A percentile compares a stretch with the other conserved stretches of the same genome.
Evolutionary conservation across 2,329 filamentous ascomycete genomes (phyloP).

Genomic region (Akanthomyces uredinophilus): DNA sequence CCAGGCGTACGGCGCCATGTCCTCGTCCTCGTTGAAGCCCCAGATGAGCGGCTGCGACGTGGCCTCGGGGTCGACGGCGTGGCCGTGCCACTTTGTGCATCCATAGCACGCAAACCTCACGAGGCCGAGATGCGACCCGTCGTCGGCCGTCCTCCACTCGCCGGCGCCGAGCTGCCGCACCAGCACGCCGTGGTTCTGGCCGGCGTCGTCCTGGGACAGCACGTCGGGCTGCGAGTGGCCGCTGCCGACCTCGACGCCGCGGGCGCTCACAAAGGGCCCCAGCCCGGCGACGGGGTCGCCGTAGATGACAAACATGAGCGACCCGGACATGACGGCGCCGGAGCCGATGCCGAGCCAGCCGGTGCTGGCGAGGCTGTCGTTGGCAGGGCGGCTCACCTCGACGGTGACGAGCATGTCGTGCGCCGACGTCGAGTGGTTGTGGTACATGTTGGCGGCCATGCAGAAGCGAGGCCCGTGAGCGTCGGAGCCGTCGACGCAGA

Average conservation of each 20-base stretch:
- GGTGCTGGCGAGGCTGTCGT: background rate
- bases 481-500: conserved; percentile 9
- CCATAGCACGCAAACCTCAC: conserved; percentile 8
- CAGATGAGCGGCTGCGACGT: conserved; percentile 14
- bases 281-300: conserved; percentile 5
- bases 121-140: background rate
- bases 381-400: conserved; percentile 3
- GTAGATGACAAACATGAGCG: conserved; percentile 16
- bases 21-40: conserved; percentile 11
- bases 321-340: conserved; percentile 10
- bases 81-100: conserved; percentile 11
- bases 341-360: conserved; percentile 15
- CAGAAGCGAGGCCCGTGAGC: conserved; percentile 7
- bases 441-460: conserved; percentile 12
- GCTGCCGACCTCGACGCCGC: conserved; percentile 2
- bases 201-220: background rate
- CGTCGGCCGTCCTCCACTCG: background rate
- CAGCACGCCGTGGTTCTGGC: conserved; percentile 2
- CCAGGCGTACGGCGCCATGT: conserved; percentile 11
- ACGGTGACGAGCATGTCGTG: conserved; percentile 15
- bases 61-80: background rate
- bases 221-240: conserved; percentile 4
- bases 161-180: conserved; percentile 9
- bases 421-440: conserved; percentile 15
- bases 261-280: conserved; percentile 13